Evolutionary conservation across 768 basidiomycete species (phyloP), one percentile per base, ranked within the genome.

Genomic region (Rhizopogon sp.): DNA sequence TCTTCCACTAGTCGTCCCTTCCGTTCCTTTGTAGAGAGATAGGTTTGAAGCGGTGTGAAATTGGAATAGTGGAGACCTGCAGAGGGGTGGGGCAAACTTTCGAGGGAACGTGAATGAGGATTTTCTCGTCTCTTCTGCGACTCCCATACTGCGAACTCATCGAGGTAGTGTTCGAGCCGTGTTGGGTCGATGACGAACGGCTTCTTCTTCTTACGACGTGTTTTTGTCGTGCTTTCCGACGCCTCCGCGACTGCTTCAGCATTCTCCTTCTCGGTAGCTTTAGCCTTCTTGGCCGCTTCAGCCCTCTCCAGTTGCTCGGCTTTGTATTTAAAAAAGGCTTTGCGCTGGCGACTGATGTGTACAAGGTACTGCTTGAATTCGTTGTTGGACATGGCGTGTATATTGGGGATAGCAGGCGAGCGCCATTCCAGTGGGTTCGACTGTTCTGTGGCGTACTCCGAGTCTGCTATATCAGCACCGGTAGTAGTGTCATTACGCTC

Each of bases 41-140:
- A 70, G 0, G 78, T 74, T 52, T 89, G 85, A 46, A 91, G 69
- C 6, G 57, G 51, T 6, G 85, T 75, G 37, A 79, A 75, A 40
- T 74, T 71, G 3, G 80, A 67, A 66, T 92, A 93, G 43, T 73
- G 70, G 41, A 91, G 74, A 3, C 80, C 90, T 39, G 76, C 88
- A 39, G 70, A 75, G 28, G 71, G 76, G 60, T 92, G 90, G 0
- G 88, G 88, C 53, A 80, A 75, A 42, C 79, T 84, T 56, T 83
- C 81, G 58, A 92, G 84, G 40, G 62, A 60, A 51, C 58, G 70
- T 39, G 55, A 66, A 20, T 60, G 57, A 60, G 50, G 54, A 63
- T 60, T 44, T 60, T 60, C 33, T 63, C 53, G 35, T 41, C 25
- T 3, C 53, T 58, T 31, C 63, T 62, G 41, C 55, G 22, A 22